phyloP scores from a whole-genome alignment of 2,329 filamentous ascomycete species.

The Hawksworthiomyces lignivorus region DNA sequence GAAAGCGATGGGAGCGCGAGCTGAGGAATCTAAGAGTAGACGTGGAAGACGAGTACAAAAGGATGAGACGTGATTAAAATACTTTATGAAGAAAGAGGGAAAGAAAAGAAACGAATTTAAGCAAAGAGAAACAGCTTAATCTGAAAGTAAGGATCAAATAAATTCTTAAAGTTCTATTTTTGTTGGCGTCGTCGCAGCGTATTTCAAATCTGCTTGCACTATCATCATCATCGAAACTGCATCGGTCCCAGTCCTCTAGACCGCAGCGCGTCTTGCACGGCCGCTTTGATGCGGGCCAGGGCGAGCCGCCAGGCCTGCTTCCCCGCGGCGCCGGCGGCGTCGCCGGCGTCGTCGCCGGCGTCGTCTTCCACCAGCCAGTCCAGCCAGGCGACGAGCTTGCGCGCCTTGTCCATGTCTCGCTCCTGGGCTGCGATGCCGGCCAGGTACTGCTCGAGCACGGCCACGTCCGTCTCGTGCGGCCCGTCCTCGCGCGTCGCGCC shows the following conservation, averaged over 20 bases:
- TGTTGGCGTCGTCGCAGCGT: no score
- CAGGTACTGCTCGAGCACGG: conserved; percentile 66
- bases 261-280: conserved; percentile 47
- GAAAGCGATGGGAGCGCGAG: no score
- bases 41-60: no score
- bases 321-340: not conserved
- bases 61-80: no score
- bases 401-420: conserved; percentile 74
- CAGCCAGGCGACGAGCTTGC: conserved; percentile 77
- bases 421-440: conserved; percentile 66
- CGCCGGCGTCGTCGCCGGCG: conserved; percentile 13
- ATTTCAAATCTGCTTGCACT: no score
- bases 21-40: no score
- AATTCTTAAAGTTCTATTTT: no score
- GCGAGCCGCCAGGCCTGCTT: conserved; percentile 39
- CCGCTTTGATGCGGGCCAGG: conserved; percentile 35
- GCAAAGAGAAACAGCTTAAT: no score
- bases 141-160: no score
- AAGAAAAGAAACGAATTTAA: no score
- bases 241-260: conserved; percentile 50
- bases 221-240: conserved; percentile 31
- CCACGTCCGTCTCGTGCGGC: conserved; percentile 72
- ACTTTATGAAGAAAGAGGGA: no score
- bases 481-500: conserved; percentile 62
- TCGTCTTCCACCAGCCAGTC: conserved; percentile 47